phyloP scores from a whole-genome alignment of 2,329 filamentous ascomycete genomes.

The Chrysosporium queenslandicum region DNA sequence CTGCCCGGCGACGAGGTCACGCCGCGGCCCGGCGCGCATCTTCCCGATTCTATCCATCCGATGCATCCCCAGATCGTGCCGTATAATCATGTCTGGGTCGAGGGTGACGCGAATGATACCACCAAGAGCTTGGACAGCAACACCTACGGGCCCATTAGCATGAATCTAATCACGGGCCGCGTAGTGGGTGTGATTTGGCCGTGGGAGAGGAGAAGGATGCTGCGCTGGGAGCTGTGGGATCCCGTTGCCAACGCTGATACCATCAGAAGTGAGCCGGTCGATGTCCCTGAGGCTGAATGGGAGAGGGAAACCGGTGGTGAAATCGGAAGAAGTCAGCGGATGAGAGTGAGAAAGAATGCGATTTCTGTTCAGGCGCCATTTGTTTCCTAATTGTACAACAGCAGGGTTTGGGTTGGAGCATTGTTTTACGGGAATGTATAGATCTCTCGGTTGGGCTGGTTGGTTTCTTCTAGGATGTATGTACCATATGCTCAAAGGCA shows the following conservation, averaged over 20 bases:
- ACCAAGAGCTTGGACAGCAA: slow-evolving; percentile 72
- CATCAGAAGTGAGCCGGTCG: slow-evolving; percentile 1
- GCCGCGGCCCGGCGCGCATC: slow-evolving; percentile 46
- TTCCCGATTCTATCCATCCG: slow-evolving; percentile 14
- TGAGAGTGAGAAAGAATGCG: slow-evolving; percentile 29
- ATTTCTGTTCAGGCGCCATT: slow-evolving; percentile 30
- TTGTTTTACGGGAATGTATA: not conserved
- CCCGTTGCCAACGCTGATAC: slow-evolving; percentile 17
- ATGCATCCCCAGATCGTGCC: slow-evolving; percentile 51
- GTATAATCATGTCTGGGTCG: slow-evolving; percentile 83
- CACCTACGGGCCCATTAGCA: slow-evolving; percentile 74
- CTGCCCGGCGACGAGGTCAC: slow-evolving; percentile 68
- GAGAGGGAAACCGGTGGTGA: slow-evolving; percentile 19
- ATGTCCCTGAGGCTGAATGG: slow-evolving; percentile 11
- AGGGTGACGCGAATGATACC: slow-evolving; percentile 66
- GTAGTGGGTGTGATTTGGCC: slow-evolving; percentile 66
- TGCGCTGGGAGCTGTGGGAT: slow-evolving; percentile 34
- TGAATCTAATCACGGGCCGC: slow-evolving; percentile 62
- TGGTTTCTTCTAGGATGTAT: not conserved
- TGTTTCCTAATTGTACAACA: slow-evolving; percentile 16
- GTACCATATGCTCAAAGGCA: not conserved
- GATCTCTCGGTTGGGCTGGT: not conserved
- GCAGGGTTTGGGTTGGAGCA: not conserved
- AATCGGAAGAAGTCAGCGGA: slow-evolving; percentile 26
- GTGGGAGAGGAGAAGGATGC: slow-evolving; percentile 23